Conservation (phyloP, 257 asterid species). For the Solanum bulbocastanum region DNA sequence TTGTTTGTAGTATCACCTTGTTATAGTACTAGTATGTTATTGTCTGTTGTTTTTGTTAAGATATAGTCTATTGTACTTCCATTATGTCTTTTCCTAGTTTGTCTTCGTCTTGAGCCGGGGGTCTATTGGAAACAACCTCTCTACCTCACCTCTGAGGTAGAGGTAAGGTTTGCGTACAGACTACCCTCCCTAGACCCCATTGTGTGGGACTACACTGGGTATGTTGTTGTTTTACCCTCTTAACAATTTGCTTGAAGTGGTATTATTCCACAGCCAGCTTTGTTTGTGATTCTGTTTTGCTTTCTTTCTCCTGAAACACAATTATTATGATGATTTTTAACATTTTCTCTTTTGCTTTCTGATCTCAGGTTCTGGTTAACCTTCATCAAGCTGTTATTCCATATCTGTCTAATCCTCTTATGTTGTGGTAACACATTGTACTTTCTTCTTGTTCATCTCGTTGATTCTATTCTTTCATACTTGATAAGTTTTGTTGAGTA, state of each 20-base stretch:
- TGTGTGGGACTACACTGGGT: not conserved
- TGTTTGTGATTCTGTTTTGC: not conserved
- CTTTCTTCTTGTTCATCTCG: slow-evolving; percentile 6
- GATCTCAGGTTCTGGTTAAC: slow-evolving; percentile 63
- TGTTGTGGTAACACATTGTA: slow-evolving; percentile 50
- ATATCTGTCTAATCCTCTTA: slow-evolving; percentile 68
- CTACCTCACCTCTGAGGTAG: not conserved
- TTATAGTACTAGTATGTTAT: not conserved
- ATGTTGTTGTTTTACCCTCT: not conserved
- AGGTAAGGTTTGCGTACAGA: not conserved
- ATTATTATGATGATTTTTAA: not conserved
- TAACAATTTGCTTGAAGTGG: not conserved
- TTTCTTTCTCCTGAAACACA: not conserved
- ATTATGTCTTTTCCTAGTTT: not conserved
- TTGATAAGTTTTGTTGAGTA: not conserved
- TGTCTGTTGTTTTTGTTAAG: not conserved
- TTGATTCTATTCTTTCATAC: slow-evolving; percentile 1
- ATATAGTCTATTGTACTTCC: not conserved
- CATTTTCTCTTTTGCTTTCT: not conserved
- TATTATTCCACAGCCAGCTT: not conserved
- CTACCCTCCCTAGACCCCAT: not conserved
- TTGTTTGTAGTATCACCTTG: not conserved
- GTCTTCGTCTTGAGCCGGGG: not conserved
- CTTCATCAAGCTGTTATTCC: slow-evolving; percentile 78
- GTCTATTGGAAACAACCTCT: not conserved